Evolutionary conservation across 345 rosid genomes (phyloP).

Genomic region (Physaria fendleri): DNA sequence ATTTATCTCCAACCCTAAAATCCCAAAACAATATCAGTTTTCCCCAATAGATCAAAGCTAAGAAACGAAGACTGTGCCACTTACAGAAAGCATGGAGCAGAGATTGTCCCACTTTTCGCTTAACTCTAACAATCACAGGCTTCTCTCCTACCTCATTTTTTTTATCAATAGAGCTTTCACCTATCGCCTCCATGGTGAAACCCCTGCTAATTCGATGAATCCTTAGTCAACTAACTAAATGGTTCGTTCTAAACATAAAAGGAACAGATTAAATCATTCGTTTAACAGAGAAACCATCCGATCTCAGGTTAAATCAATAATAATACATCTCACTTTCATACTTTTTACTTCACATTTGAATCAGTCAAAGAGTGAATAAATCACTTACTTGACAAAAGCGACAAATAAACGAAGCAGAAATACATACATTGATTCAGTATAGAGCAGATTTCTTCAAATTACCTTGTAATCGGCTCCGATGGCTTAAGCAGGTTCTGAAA

Average conservation of each 20-base stretch:
- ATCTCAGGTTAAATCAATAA: too few species aligned
- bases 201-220: background rate
- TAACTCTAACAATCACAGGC: slow-evolving; percentile 63
- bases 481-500: too few species aligned
- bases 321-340: too few species aligned
- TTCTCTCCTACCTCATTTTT: slow-evolving; percentile 26
- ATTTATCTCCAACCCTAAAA: slow-evolving; percentile 73
- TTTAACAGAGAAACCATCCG: background rate
- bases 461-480: too few species aligned
- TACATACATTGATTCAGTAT: too few species aligned
- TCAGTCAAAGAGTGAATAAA: too few species aligned
- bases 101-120: slow-evolving; percentile 47
- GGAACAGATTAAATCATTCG: background rate
- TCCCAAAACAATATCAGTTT: background rate
- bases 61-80: slow-evolving; percentile 26
- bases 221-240: background rate
- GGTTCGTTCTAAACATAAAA: background rate
- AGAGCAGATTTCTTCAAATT: too few species aligned
- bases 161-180: slow-evolving; percentile 34
- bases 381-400: too few species aligned
- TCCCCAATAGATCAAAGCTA: background rate
- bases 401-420: too few species aligned
- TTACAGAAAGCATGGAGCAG: slow-evolving; percentile 56
- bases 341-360: too few species aligned
- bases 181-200: slow-evolving; percentile 28